Conservation (phyloP, 768 basidiomycete genomes). For the Coprinopsis sp. region DNA sequence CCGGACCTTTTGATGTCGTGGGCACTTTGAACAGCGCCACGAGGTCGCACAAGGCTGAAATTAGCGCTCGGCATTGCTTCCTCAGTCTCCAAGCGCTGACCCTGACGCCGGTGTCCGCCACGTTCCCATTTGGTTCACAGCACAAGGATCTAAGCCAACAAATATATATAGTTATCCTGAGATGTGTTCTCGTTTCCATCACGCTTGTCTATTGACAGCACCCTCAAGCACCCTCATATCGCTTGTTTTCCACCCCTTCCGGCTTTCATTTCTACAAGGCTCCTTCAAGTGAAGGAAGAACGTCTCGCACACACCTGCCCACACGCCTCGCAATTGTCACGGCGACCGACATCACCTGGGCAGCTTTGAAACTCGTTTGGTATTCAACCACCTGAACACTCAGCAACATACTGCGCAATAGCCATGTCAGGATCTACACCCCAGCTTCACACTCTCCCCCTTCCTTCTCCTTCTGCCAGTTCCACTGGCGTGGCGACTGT, state of each 20-base stretch:
- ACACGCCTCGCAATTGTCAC: too few species aligned
- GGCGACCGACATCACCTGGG: too few species aligned
- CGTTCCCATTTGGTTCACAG: background rate
- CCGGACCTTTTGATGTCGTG: too few species aligned
- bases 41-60: background rate
- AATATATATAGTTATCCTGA: background rate
- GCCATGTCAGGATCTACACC: background rate
- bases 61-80: background rate
- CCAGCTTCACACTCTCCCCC: background rate
- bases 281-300: too few species aligned
- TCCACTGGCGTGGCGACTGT: background rate
- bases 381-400: background rate
- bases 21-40: background rate
- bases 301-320: too few species aligned
- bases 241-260: too few species aligned
- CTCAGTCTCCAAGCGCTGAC: background rate
- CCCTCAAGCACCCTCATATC: too few species aligned
- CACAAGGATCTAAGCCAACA: background rate
- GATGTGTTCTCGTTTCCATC: too few species aligned
- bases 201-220: background rate
- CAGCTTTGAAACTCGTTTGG: too few species aligned
- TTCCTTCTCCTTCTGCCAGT: background rate
- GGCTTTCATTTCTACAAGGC: too few species aligned
- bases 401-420: background rate
- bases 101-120: background rate